Conservation (phyloP, 2,329 filamentous ascomycete genomes). For the Fusarium pininemorale region DNA sequence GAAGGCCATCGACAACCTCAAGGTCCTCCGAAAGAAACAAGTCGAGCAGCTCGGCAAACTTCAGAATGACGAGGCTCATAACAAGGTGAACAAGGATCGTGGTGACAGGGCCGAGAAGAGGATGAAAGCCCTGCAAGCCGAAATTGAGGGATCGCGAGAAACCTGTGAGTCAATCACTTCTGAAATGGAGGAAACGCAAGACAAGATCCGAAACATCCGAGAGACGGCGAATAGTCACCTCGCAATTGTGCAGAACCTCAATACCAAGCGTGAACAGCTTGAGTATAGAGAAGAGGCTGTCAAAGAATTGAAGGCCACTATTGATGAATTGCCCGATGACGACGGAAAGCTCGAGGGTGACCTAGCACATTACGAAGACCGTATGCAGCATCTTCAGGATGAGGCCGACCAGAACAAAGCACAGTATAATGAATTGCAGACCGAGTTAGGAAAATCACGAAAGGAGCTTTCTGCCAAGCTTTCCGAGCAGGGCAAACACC, state of each 20-base stretch:
- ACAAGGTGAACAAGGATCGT: constrained; percentile 85
- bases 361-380: constrained; percentile 80
- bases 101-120: constrained; percentile 77
- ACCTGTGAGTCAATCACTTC: constrained; percentile 66
- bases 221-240: constrained; percentile 78
- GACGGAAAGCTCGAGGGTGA: constrained; percentile 79
- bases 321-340: constrained; percentile 80
- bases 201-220: constrained; percentile 71
- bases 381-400: constrained; percentile 70
- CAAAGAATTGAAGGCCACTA: constrained; percentile 72
- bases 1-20: constrained; percentile 96
- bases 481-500: constrained; percentile 77
- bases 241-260: constrained; percentile 77
- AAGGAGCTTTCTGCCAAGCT: constrained; percentile 61
- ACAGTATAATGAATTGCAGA: constrained; percentile 72
- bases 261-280: constrained; percentile 79
- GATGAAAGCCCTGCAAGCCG: constrained; percentile 69
- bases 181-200: constrained; percentile 69
- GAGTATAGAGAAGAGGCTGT: constrained; percentile 76
- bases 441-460: constrained; percentile 56
- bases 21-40: constrained; percentile 83
- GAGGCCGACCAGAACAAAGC: constrained; percentile 70
- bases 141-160: constrained; percentile 69
- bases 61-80: constrained; percentile 78
- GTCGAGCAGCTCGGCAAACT: constrained; percentile 77